These are phyloP conservation scores for Kurtzmaniella natalensis DNA, from an alignment of 1,139 yeast species.

Conservation along the genomic window DNA sequence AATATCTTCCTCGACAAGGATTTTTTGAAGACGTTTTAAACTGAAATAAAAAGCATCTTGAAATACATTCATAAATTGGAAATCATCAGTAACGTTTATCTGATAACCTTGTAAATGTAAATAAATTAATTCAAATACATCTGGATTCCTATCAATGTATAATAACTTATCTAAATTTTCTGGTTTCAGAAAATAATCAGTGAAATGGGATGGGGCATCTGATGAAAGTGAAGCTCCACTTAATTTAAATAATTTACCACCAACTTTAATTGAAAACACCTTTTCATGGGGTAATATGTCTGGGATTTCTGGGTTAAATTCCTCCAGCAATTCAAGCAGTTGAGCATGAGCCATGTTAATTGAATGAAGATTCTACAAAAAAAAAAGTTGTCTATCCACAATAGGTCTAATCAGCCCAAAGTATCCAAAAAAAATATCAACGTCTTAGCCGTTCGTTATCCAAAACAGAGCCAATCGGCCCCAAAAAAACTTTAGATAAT, in stretches of 20 bases:
- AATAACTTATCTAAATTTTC: conserved; percentile 43
- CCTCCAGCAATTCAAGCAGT: conserved; percentile 15
- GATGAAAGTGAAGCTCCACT: conserved; percentile 86
- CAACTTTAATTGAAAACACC: conserved; percentile 72
- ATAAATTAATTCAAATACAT: conserved; percentile 60
- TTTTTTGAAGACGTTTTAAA: conserved; percentile 49
- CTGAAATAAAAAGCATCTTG: conserved; percentile 75
- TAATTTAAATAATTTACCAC: conserved; percentile 50
- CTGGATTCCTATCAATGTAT: conserved; percentile 77
- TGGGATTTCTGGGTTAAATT: conserved; percentile 52
- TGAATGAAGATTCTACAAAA: neutral
- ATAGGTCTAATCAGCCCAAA: too few species aligned
- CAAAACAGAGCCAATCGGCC: too few species aligned
- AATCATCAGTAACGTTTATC: conserved; percentile 53
- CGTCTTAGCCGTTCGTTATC: too few species aligned
- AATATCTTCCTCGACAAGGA: conserved; percentile 51
- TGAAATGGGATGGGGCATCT: conserved; percentile 68
- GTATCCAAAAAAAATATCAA: too few species aligned
- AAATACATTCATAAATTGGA: conserved; percentile 57
- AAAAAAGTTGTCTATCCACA: neutral
- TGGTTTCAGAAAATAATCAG: conserved; percentile 38
- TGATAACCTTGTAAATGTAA: conserved; percentile 77
- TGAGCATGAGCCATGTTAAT: conserved; percentile 1
- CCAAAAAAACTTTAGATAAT: too few species aligned
- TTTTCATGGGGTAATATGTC: conserved; percentile 56